Evolutionary conservation across 2,329 filamentous ascomycete genomes (phyloP), one percentile per base, ranked within the genome.

Genomic region (Ambrosiella beaveri): DNA sequence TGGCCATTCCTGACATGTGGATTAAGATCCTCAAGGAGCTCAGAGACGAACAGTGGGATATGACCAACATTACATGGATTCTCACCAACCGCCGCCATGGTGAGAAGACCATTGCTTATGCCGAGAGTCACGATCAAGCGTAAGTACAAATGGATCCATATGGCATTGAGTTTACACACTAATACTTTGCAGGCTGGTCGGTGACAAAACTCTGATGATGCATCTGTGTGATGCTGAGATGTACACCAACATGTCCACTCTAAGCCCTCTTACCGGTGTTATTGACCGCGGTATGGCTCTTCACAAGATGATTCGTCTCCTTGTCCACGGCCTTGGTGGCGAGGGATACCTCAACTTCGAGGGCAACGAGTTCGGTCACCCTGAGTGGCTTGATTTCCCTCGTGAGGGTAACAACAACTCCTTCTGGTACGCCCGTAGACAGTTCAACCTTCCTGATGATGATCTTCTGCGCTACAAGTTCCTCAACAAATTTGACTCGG

Each of bases 301-400:
- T 41, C 93, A 98, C 78, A 98, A 98, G 75, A 85, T 98, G 85
- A 96, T 98, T 66, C 86, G 93, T 12, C 80, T 98, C 13, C 74
- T 98, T 62, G 97, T 93, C 1, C 91, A 98, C 68, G 80, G 78
- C 47, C 79, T 98, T 13, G 93, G 93, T 60, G 93, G 93, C 58
- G 93, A 98, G 71, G 93, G 91, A 44, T 98, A 95, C 67, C 85
- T 98, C 57, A 98, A 97, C 74, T 98, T 98, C 65, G 90, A 96
- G 72, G 93, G 93, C 61, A 98, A 98, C 70, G 93, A 98, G 71
- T 98, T 98, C 66, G 93, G 93, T 0, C 93, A 98, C 68, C 93
- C 93, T 0, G 93, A 98, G 71, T 98, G 93, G 93, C 85, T 98
- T 44, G 93, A 98, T 70, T 98, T 98, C 71, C 93, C 93, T 3